phyloP scores from a whole-genome alignment of 805 yeast genomes.

The Nadsonia fulvescens region DNA sequence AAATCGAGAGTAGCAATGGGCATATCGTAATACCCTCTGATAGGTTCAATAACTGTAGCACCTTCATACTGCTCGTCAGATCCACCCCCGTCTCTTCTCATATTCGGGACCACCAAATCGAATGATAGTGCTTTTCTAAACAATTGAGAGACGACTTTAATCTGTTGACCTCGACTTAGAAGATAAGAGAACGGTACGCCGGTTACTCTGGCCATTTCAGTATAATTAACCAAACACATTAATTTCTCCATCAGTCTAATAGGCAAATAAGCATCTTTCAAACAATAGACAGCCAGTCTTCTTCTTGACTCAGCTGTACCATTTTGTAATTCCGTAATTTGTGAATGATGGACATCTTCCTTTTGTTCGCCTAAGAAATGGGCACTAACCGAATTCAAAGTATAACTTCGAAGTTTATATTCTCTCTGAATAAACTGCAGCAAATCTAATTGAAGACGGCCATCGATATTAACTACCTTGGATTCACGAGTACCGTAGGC shows the following conservation, averaged over 20 bases:
- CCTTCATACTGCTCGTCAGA: conserved; percentile 92
- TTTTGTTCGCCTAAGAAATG: conserved; percentile 88
- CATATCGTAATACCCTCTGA: conserved; percentile 85
- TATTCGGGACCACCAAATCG: conserved; percentile 78
- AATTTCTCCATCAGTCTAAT: conserved; percentile 73
- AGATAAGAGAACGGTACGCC: conserved; percentile 93
- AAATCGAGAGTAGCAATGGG: conserved; percentile 97
- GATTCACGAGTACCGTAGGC: conserved; percentile 95
- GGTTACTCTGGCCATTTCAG: conserved; percentile 98
- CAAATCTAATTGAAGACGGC: conserved; percentile 86
- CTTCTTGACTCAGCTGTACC: conserved; percentile 87
- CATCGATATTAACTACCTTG: conserved; percentile 81
- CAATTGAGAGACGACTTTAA: conserved; percentile 88
- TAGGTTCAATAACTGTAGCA: conserved; percentile 96
- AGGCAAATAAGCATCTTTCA: conserved; percentile 91
- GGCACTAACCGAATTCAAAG: conserved; percentile 88
- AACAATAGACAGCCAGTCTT: conserved; percentile 88
- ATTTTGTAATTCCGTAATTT: conserved; percentile 84
- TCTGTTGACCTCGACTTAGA: conserved; percentile 88
- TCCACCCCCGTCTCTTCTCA: conserved; percentile 61
- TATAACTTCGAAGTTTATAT: conserved; percentile 83
- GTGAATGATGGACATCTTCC: conserved; percentile 95
- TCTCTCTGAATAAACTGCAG: conserved; percentile 89
- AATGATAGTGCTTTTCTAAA: conserved; percentile 82
- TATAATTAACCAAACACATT: conserved; percentile 92